Evolutionary conservation across 2,329 filamentous ascomycete genomes (phyloP).

Genomic region (Xylaria sp.): DNA sequence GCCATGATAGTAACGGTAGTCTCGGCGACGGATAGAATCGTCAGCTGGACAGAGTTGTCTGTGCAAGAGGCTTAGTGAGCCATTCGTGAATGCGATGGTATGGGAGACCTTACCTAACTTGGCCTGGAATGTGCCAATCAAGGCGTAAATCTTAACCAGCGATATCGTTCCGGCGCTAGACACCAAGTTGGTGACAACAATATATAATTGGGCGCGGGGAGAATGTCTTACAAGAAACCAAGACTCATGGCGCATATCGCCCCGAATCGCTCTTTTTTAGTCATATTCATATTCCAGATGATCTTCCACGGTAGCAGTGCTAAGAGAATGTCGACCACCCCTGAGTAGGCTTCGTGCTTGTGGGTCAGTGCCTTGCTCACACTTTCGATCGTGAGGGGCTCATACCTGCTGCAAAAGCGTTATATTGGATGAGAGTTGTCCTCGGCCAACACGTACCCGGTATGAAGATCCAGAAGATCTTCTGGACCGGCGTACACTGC

Average conservation of each 20-base stretch:
- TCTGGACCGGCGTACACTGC: slow-evolving; percentile 48
- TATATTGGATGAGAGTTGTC: slow-evolving; percentile 47
- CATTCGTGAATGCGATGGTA: not conserved
- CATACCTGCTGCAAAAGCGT: slow-evolving; percentile 49
- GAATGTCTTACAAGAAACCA: slow-evolving; percentile 53
- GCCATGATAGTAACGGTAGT: slow-evolving; percentile 49
- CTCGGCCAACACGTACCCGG: slow-evolving; percentile 50
- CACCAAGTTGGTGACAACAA: slow-evolving; percentile 1
- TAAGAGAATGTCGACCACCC: slow-evolving; percentile 54
- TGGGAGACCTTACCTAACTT: slow-evolving; percentile 29
- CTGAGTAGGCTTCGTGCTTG: slow-evolving; percentile 47
- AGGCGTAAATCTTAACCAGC: slow-evolving; percentile 48
- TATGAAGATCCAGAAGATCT: slow-evolving; percentile 45
- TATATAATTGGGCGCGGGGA: not conserved
- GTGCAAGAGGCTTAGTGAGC: not conserved
- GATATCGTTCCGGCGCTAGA: slow-evolving; percentile 50
- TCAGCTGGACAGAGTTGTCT: slow-evolving; percentile 34
- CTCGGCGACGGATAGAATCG: slow-evolving; percentile 43
- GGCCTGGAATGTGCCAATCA: slow-evolving; percentile 33
- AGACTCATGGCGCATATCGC: slow-evolving; percentile 57
- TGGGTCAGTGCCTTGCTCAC: not conserved
- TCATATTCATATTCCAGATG: slow-evolving; percentile 55
- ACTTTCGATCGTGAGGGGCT: not conserved
- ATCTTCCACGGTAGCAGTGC: slow-evolving; percentile 56
- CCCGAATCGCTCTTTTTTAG: slow-evolving; percentile 54